phyloP scores from a whole-genome alignment of 345 rosid genomes.

The Cardiospermum halicacabum region DNA sequence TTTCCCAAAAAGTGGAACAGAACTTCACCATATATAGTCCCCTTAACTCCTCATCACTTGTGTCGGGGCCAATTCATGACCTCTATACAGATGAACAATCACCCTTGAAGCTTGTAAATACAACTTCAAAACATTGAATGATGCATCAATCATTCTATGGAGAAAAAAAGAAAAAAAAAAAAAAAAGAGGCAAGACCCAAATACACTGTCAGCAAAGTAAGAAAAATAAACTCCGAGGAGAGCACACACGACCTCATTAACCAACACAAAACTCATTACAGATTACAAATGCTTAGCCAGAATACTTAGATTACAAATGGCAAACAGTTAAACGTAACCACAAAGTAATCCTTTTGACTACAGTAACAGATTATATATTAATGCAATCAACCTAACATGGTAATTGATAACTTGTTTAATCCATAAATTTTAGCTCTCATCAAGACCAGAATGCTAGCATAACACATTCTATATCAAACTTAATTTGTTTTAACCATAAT shows the following conservation, averaged over 20 bases:
- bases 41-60: background rate
- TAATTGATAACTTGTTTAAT: background rate
- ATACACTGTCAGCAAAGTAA: constrained; percentile 7
- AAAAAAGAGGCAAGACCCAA: background rate
- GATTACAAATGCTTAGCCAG: background rate
- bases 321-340: constrained; percentile 10
- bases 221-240: background rate
- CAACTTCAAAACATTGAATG: background rate
- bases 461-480: background rate
- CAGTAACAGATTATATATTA: background rate
- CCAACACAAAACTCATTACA: background rate
- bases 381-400: constrained; percentile 10
- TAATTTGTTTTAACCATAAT: background rate
- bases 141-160: constrained; percentile 1
- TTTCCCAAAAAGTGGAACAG: background rate
- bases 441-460: background rate
- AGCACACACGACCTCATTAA: background rate
- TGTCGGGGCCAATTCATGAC: constrained; percentile 1
- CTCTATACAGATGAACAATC: constrained; percentile 6
- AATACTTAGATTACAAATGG: background rate
- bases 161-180: no score
- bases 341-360: constrained; percentile 13
- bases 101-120: constrained; percentile 1
- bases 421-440: background rate
- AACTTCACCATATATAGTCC: constrained; percentile 4